These are phyloP conservation scores for Leonotis leonurus DNA, from an alignment of 257 asterid genomes.

Conservation along the genomic window DNA sequence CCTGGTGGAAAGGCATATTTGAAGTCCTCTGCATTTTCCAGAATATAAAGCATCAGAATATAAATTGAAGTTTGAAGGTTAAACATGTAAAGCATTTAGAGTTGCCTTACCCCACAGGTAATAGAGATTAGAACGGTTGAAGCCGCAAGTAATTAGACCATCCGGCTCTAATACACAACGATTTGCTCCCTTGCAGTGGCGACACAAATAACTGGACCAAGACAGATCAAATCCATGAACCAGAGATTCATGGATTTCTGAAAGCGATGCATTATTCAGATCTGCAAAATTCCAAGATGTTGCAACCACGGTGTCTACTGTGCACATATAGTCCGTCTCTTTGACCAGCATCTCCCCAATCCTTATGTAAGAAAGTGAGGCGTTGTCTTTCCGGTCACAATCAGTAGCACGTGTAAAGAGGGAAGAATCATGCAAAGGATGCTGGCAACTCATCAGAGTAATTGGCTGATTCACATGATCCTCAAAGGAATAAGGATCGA, in stretches of 20 bases:
- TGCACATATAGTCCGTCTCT: background rate
- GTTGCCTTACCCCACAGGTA: too few species aligned
- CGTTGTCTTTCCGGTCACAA: background rate
- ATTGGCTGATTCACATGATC: too few species aligned
- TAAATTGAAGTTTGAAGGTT: too few species aligned
- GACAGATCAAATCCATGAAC: conserved; percentile 44
- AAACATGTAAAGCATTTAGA: too few species aligned
- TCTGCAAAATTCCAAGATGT: conserved; percentile 3
- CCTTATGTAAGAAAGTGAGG: background rate
- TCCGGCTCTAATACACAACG: too few species aligned
- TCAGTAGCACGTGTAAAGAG: background rate
- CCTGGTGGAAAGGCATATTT: too few species aligned
- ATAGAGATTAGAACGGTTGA: too few species aligned
- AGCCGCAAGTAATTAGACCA: too few species aligned
- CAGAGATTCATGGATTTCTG: conserved; percentile 24
- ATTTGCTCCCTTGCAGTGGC: too few species aligned
- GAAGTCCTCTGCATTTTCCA: too few species aligned
- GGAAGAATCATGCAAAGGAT: background rate
- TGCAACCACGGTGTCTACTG: background rate
- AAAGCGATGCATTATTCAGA: background rate
- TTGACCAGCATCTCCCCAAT: background rate
- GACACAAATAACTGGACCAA: conserved; percentile 21
- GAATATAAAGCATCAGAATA: too few species aligned
- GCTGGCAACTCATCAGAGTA: background rate
- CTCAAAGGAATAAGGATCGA: background rate